Evolutionary conservation across 306 rosid genomes (phyloP).

Genomic region (Oxytropis ochrocephala): DNA sequence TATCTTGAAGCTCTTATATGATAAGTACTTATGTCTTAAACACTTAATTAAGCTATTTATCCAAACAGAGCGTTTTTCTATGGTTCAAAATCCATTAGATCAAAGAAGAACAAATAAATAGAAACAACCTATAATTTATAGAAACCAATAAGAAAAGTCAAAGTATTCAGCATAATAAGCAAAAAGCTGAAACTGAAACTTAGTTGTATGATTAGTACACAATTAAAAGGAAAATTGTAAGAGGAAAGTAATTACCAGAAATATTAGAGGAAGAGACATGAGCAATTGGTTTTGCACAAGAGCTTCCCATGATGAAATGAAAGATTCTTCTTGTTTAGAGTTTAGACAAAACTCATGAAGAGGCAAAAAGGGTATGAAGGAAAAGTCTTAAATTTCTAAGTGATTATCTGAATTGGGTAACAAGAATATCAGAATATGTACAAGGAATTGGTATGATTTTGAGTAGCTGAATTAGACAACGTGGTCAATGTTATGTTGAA

Average conservation of each 20-base stretch:
- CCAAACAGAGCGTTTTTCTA: background rate
- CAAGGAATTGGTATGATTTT: background rate
- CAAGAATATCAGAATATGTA: constrained; percentile 14
- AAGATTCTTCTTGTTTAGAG: background rate
- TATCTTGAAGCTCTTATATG: no score
- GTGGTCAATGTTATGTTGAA: constrained; percentile 15
- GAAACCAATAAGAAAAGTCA: background rate
- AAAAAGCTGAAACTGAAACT: background rate
- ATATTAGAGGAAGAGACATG: constrained; percentile 66
- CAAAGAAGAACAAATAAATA: background rate
- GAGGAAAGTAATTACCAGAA: constrained; percentile 25
- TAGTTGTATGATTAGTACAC: no score
- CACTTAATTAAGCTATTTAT: no score
- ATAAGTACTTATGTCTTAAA: no score
- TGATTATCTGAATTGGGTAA: background rate
- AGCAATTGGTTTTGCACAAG: constrained; percentile 55
- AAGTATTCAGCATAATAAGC: background rate
- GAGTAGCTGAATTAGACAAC: background rate
- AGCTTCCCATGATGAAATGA: constrained; percentile 57
- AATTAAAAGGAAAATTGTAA: background rate
- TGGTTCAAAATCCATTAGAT: background rate
- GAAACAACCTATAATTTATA: background rate
- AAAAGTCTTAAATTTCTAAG: background rate
- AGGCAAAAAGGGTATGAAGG: background rate
- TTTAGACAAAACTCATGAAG: constrained; percentile 11